A percentile compares a stretch with the other conserved stretches of the same genome.
These are phyloP conservation scores for Mucor ambiguus DNA, from an alignment of 371 early-diverging fungal species.

Conservation along the genomic window DNA sequence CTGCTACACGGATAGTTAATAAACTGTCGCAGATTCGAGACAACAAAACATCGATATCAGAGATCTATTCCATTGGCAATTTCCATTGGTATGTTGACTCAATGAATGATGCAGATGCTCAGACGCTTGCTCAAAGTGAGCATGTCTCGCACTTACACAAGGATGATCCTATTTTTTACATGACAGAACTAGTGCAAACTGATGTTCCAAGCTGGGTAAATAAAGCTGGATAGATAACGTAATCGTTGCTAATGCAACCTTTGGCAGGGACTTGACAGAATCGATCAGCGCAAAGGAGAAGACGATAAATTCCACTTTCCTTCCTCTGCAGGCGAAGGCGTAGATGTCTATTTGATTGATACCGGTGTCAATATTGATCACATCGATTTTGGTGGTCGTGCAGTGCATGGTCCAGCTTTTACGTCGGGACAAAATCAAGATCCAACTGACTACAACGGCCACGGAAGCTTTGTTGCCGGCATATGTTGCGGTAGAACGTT, in stretches of 20 bases:
- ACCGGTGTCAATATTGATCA: conserved; percentile 63
- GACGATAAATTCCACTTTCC: conserved; percentile 21
- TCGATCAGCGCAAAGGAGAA: conserved; percentile 24
- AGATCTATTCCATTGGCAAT: conserved; percentile 6
- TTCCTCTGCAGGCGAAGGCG: conserved; percentile 26
- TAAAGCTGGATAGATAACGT: too few species aligned
- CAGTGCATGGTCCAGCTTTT: conserved; percentile 53
- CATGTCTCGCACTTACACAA: conserved; percentile 1
- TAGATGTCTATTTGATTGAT: conserved; percentile 44
- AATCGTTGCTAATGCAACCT: not conserved
- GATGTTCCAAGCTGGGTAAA: conserved; percentile 6
- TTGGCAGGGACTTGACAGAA: conserved; percentile 28
- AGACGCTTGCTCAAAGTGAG: not conserved
- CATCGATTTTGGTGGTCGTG: conserved; percentile 68
- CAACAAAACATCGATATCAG: not conserved
- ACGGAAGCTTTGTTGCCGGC: conserved; percentile 56
- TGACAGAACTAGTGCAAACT: conserved; percentile 8
- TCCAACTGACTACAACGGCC: conserved; percentile 57
- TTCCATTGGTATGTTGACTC: conserved; percentile 8
- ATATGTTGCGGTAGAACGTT: conserved; percentile 41
- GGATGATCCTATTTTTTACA: conserved; percentile 6
- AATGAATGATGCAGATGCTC: not conserved
- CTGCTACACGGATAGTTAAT: not conserved
- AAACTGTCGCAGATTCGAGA: not conserved
- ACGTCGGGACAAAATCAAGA: conserved; percentile 38